Base-by-base conservation (phyloP, 805 yeast species). In the Saccharomycopsis vini region DNA sequence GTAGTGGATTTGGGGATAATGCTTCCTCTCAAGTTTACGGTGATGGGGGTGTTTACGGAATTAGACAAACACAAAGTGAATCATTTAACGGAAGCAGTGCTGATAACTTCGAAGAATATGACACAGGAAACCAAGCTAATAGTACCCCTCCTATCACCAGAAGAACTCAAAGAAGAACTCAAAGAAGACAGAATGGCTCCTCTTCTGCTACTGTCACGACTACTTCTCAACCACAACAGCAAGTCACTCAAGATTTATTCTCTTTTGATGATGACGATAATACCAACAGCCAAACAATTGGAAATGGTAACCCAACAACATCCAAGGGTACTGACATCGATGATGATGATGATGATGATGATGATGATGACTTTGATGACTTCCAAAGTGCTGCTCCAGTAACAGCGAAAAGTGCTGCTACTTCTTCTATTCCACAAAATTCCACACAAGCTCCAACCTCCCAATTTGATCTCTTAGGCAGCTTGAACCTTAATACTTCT, bases 291-390 rank as follows among this genome's bases (percentile, higher is more conserved):
- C 44, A 56, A 29, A 46, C 41, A 15, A 19, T 37, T 20, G 33
- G 18, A 26, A 26, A 40, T 7, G 40, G 57, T 31, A 33, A 56
- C n/a, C 36, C 57, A 5, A 47, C 62, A 9, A 44, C 56, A 29
- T 46, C 40, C n/a, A 6, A 29, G 15, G 50, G 51, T 16, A 53
- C 36, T 18, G 53, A 42, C 4, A 60, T 59, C 4, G 76, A 71
- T 7, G 83, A 73, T 23, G 75, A 72, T 44, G 87, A 77, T 44
- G 60, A 59, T 4, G 76, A 71, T 7, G 83, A 73, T 23, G 75
- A 72, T 44, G 87, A 77, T 44, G 86, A 81, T 50, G 92, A 83
- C 33, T 84, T 84, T 58, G 87, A 82, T 51, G 92, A 83, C 52
- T 83, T 83, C 70, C 90, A 83, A 60, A 63, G 70, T 46, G 82